Percentiles rank a stretch among this genome's conserved stretches.
phyloP scores from a whole-genome alignment of 371 early-diverging fungal genomes.

The Rhizopus arrhizus region DNA sequence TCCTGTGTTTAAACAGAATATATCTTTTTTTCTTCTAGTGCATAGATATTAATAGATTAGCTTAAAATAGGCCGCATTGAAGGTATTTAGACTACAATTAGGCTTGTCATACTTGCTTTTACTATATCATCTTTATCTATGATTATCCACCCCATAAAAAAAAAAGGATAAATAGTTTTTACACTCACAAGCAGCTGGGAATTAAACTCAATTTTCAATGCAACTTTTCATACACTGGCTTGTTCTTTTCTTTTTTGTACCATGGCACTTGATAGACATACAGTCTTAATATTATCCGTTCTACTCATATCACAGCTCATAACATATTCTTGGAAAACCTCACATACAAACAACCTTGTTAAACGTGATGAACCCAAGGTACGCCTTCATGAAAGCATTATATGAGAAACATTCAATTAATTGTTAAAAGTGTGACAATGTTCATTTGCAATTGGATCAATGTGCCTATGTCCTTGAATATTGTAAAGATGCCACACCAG shows the following conservation, averaged over 20 bases:
- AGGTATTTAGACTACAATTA: no score
- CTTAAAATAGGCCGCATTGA: no score
- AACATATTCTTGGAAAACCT: constrained; percentile 20
- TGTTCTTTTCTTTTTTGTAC: constrained; percentile 1
- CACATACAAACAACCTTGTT: constrained; percentile 1
- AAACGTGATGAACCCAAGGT: background rate
- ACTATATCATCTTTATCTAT: no score
- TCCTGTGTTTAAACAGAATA: no score
- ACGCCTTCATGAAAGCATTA: background rate
- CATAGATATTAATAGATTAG: no score
- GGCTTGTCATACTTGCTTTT: no score
- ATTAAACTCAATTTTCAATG: no score
- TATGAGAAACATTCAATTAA: background rate
- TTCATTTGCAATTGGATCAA: constrained; percentile 54
- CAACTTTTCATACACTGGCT: no score
- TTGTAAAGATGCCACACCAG: constrained; percentile 58
- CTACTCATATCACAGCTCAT: constrained; percentile 18
- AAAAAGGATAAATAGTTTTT: no score
- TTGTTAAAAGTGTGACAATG: constrained; percentile 52
- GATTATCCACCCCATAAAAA: no score
- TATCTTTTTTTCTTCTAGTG: no score
- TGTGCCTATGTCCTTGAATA: constrained; percentile 58
- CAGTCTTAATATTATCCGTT: constrained; percentile 17
- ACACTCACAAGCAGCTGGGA: no score
- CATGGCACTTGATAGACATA: constrained; percentile 18